Base-by-base conservation (phyloP, 2,329 filamentous ascomycete genomes). In the Colletotrichum sublineola region DNA sequence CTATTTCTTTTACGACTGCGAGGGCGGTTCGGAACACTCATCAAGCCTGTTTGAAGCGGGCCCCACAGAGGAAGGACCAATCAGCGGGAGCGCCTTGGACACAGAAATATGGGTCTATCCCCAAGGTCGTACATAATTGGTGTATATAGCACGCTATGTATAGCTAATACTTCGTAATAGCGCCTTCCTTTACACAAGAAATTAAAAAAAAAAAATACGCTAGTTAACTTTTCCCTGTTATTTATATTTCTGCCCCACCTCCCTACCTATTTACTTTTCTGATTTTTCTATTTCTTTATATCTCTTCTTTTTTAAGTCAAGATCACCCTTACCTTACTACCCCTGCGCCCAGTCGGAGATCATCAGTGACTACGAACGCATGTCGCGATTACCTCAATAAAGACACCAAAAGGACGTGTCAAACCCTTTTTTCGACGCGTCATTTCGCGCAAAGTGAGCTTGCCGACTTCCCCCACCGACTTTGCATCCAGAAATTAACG, bases 401-500 rank as follows among this genome's bases (percentile, higher is more conserved):
- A 24, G 14, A 3, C 5, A 63, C 29, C 11, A 40, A 46, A 46
- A 4, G 1, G 40, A 33, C 68, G 68, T 31, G 68, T 68, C 38
- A 15, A 68, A 5, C 42, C 42, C 7, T 1, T 38, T 11, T 7
- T 11, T 9, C 33, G 20, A 58, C 68, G 68, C 68, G 68, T 63
- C 64, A 53, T 50, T 6, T 12, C 44, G 57, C 58, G 68, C 12
- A 48, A 15, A 7, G 36, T 58, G 7, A 38, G 18, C 7, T 2
- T 5, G 3, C 24, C 6, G 15, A 11, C 5, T 7, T 5, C 15
- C 24, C 11, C 5, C 12, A 3, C 40, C 2, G 2, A 1, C 18
- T 18, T 31, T 52, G 24, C 50, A 52, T 5, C 3, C 8, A 0
- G 31, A 2, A 14, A 5, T n/a, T 24, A 11, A 42, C 52, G 12